phyloP scores from a whole-genome alignment of 768 basidiomycete genomes.

The Tremella mesenterica region DNA sequence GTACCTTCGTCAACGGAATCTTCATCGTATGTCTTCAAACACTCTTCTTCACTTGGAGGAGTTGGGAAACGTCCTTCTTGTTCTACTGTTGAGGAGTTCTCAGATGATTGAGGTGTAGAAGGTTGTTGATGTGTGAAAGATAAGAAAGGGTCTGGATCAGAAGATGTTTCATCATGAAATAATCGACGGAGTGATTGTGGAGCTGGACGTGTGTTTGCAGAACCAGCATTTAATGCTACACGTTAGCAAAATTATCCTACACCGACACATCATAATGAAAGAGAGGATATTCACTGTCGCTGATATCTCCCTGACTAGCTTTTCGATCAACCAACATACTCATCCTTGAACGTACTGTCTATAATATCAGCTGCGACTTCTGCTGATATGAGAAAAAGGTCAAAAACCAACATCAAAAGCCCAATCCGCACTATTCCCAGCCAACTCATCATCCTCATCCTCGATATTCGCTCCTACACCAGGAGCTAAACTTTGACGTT shows the following conservation, averaged over 20 bases:
- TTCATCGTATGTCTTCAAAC: conserved; percentile 3
- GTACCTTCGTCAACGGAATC: conserved; percentile 17
- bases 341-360: conserved; percentile 41
- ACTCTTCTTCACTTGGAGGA: conserved; percentile 14
- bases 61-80: conserved; percentile 18
- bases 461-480: conserved; percentile 51
- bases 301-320: conserved; percentile 9
- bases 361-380: conserved; percentile 3
- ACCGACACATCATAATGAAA: too few species aligned
- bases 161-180: conserved; percentile 52
- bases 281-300: conserved; percentile 1
- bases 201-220: conserved; percentile 45
- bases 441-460: conserved; percentile 44
- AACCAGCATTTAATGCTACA: conserved; percentile 11
- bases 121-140: conserved; percentile 34
- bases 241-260: neutral
- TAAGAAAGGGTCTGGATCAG: conserved; percentile 31
- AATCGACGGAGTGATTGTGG: conserved; percentile 70
- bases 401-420: conserved; percentile 41
- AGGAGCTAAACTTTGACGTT: conserved; percentile 61
- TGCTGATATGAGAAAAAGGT: too few species aligned
- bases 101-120: conserved; percentile 24
- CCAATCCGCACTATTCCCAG: conserved; percentile 32
- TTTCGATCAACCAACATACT: conserved; percentile 33
- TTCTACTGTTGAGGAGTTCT: conserved; percentile 21